Conservation (phyloP, 192 early-diverging fungal species). For the Paraglomus brasilianum region DNA sequence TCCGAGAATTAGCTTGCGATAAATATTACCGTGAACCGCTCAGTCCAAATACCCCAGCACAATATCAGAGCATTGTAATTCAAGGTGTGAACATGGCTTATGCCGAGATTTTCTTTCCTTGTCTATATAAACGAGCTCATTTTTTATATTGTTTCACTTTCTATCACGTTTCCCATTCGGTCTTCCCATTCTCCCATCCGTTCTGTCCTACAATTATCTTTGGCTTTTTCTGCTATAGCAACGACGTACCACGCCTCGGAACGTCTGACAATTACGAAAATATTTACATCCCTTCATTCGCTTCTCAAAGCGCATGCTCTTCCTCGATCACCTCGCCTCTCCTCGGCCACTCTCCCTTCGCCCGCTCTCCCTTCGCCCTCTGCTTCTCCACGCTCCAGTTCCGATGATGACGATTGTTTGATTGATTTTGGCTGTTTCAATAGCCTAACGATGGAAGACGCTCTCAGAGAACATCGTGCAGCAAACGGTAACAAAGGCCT, state of each 20-base stretch:
- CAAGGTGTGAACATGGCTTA: not conserved
- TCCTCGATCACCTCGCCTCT: no score
- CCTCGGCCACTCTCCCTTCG: no score
- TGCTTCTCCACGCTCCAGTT: no score
- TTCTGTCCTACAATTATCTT: no score
- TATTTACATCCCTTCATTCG: no score
- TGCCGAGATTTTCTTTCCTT: no score
- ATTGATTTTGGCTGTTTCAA: no score
- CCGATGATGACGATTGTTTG: no score
- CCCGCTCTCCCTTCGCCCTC: no score
- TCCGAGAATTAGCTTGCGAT: not conserved
- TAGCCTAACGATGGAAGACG: conserved; percentile 15
- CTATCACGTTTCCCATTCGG: not conserved
- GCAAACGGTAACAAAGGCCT: conserved; percentile 8
- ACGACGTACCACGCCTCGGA: not conserved
- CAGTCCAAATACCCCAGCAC: not conserved
- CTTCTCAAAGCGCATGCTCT: no score
- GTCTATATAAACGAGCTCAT: no score
- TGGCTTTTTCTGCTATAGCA: not conserved
- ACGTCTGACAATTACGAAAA: not conserved
- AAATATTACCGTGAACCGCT: not conserved
- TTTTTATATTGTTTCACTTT: no score
- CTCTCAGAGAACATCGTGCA: conserved; percentile 1
- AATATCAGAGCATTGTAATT: conserved; percentile 4
- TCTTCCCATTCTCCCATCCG: not conserved